Evolutionary conservation across 192 early-diverging fungal species (phyloP), one percentile per base, ranked within the genome.

Genomic region (Funneliformis mosseae): DNA sequence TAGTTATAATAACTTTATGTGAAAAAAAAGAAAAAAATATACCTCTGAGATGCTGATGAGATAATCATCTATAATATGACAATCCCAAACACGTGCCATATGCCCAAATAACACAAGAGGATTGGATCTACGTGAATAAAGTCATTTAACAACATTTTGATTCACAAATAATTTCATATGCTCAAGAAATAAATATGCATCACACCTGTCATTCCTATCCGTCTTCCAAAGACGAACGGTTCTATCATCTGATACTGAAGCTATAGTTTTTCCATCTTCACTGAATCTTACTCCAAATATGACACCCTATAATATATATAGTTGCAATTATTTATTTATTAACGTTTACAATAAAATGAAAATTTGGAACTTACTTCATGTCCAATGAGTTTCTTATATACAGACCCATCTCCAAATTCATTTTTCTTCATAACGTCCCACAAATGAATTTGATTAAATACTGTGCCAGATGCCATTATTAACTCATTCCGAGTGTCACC

Each of bases 221-320:
- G 87, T 81, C 4, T 88, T 73, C 96, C 96, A 97, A 2, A 96
- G 61, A 11, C 94, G 89, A 62, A 96, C 86, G 0, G 95, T 92
- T 16, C 96, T 89, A 83, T 97, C 96, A 67, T 97, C 96, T 1
- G 93, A 95, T 6, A 94, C 94, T 9, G 92, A 93, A 12, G 89
- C 87, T 4, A 96, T 28, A 10, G 78, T 76, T 8, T 55, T 82
- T 11, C 91, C 92, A 76, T 92, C 89, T 16, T 81, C 62, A 74
- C 88, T 93, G 76, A 94, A 94, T 38, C 89, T 79, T 18, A 96
- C 87, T 42, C 91, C 88, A 85, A 96, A 96, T 4, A 97, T 86
- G 25, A 94, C 94, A 23, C 96, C 96, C 78, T 79, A 23, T 12
- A 27, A 38, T 11, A 67, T 67, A 38, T 3, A 18, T 5, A 16